phyloP scores from a whole-genome alignment of 1,139 yeast species.

The Saccharomyces hybrid region DNA sequence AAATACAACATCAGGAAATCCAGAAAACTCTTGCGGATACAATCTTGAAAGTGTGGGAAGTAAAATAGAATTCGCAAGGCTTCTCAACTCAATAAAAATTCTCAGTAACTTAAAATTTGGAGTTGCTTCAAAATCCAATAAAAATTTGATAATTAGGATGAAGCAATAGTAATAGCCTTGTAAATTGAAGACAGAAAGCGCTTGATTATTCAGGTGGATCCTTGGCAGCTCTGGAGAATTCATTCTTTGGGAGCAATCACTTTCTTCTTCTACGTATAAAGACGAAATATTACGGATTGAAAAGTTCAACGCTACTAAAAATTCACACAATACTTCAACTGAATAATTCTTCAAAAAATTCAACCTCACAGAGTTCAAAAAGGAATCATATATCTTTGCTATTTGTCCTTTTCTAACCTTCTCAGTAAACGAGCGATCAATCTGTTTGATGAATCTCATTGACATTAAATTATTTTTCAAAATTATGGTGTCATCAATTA shows the following conservation, averaged over 20 bases:
- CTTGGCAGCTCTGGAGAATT: constrained; percentile 7
- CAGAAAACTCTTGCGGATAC: constrained; percentile 19
- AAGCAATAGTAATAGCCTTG: constrained; percentile 35
- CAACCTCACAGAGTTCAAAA: constrained; percentile 17
- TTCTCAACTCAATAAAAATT: constrained; percentile 28
- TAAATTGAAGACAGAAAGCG: constrained; percentile 29
- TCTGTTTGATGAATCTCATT: constrained; percentile 22
- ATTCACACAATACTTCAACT: constrained; percentile 25
- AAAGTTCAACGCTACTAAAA: constrained; percentile 27
- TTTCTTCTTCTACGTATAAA: constrained; percentile 4
- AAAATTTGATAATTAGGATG: constrained; percentile 32
- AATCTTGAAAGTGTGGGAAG: constrained; percentile 22
- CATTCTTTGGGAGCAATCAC: background rate
- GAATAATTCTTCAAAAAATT: constrained; percentile 26
- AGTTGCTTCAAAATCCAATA: constrained; percentile 33
- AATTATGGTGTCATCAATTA: constrained; percentile 21
- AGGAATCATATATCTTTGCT: constrained; percentile 17
- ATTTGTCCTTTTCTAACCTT: constrained; percentile 23
- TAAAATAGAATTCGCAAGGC: constrained; percentile 23
- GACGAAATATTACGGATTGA: constrained; percentile 28
- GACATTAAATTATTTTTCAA: constrained; percentile 28
- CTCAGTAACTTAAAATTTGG: constrained; percentile 31
- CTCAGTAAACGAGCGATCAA: constrained; percentile 20
- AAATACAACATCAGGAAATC: constrained; percentile 7
- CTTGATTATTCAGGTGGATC: constrained; percentile 18